These are phyloP conservation scores for Aureobasidium sp. DNA, from an alignment of 2,329 filamentous ascomycete species.

Conservation along the genomic window DNA sequence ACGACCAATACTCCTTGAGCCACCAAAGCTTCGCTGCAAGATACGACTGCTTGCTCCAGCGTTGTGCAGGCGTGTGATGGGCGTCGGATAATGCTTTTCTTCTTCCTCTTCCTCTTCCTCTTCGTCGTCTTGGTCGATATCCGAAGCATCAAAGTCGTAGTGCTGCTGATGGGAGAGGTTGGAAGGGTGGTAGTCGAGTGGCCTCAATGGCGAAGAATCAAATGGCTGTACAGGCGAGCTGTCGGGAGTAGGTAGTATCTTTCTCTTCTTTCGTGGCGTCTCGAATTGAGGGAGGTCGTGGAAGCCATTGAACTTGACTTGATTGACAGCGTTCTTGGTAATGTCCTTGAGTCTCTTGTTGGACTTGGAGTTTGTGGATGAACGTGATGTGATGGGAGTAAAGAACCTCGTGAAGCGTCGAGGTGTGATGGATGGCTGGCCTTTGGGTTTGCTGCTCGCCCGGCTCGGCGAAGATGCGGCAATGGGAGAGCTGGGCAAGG, in stretches of 20 bases:
- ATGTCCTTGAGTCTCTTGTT: slow-evolving; percentile 44
- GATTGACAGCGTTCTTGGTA: slow-evolving; percentile 40
- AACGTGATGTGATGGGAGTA: slow-evolving; percentile 32
- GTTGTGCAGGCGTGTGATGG: slow-evolving; percentile 33
- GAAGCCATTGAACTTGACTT: slow-evolving; percentile 18
- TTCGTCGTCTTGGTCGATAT: slow-evolving; percentile 13
- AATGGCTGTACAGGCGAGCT: slow-evolving; percentile 33
- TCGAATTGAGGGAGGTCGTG: slow-evolving; percentile 23
- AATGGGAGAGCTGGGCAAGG: slow-evolving; percentile 32
- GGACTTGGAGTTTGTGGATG: slow-evolving; percentile 31
- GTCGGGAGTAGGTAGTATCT: slow-evolving; percentile 38
- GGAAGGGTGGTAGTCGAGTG: neutral
- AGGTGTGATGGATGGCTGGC: slow-evolving; percentile 45
- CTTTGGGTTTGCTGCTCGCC: slow-evolving; percentile 35
- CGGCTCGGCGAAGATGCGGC: slow-evolving; percentile 23
- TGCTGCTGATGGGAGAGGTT: neutral
- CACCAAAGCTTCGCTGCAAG: slow-evolving; percentile 42
- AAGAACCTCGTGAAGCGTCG: slow-evolving; percentile 48
- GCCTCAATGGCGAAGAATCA: slow-evolving; percentile 17
- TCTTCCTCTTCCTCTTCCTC: slow-evolving; percentile 23
- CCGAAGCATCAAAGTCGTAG: slow-evolving; percentile 2
- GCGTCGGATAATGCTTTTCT: slow-evolving; percentile 37
- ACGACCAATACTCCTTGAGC: slow-evolving; percentile 33
- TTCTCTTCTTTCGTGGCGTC: slow-evolving; percentile 34
- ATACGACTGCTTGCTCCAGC: slow-evolving; percentile 32